A percentile compares a stretch with the other conserved stretches of the same genome.
These are phyloP conservation scores for Dicorynia guianensis DNA, from an alignment of 306 rosid genomes.

Conservation along the genomic window DNA sequence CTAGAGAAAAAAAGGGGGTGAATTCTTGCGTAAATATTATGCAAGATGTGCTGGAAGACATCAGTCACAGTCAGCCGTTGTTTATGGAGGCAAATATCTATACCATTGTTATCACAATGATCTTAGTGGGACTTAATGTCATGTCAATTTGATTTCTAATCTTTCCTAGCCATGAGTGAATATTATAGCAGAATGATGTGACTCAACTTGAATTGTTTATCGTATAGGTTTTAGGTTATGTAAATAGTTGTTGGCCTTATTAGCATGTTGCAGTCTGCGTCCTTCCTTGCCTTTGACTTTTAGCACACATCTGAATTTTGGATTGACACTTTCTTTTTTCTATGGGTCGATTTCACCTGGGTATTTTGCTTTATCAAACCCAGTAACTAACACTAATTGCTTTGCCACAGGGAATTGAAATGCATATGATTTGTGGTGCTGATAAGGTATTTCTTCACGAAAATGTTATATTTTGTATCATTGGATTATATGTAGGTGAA, in stretches of 20 bases:
- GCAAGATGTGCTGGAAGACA: background rate
- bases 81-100: slow-evolving; percentile 4
- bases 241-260: slow-evolving; percentile 1
- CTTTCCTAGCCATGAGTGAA: background rate
- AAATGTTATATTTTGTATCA: background rate
- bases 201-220: background rate
- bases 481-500: slow-evolving; percentile 5
- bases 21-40: background rate
- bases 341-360: background rate
- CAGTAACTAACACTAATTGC: slow-evolving; percentile 25
- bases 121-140: background rate
- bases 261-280: slow-evolving; percentile 8
- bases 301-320: background rate
- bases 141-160: background rate
- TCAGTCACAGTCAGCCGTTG: background rate
- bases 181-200: background rate
- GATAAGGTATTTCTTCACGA: slow-evolving; percentile 75
- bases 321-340: background rate
- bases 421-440: slow-evolving; percentile 68
- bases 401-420: slow-evolving; percentile 89
- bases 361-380: background rate
- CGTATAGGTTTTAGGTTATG: slow-evolving; percentile 10
- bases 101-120: background rate
- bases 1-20: background rate
- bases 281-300: slow-evolving; percentile 24